Conservation (phyloP, 306 rosid genomes). For the Cajanus cajan region DNA sequence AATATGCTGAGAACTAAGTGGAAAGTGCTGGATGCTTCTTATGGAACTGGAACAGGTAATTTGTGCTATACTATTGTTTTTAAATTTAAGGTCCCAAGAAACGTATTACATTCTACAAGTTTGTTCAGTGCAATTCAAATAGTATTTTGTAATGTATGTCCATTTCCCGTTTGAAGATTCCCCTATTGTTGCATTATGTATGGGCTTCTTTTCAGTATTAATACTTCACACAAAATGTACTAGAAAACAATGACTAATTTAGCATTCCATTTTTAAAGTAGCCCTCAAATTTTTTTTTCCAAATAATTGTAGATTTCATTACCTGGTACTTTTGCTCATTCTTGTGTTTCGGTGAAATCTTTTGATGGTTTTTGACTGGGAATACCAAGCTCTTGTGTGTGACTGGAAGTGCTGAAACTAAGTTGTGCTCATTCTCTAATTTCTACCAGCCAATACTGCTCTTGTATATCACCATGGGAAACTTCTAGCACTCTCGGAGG, state of each 20-base stretch:
- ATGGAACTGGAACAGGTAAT: conserved; percentile 76
- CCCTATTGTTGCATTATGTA: neutral
- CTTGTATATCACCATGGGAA: conserved; percentile 87
- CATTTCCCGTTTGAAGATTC: conserved; percentile 14
- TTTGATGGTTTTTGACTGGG: neutral
- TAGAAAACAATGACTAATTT: neutral
- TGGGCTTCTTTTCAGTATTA: neutral
- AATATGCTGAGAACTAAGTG: conserved; percentile 77
- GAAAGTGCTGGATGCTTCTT: conserved; percentile 77
- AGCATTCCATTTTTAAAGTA: neutral
- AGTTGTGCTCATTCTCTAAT: conserved; percentile 15
- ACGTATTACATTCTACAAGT: conserved; percentile 1
- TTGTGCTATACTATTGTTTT: conserved; percentile 8
- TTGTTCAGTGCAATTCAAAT: neutral
- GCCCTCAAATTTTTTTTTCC: conserved; percentile 8
- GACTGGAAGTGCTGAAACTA: conserved; percentile 30
- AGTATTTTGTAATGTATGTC: neutral
- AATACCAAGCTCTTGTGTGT: neutral
- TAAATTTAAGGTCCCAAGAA: conserved; percentile 3
- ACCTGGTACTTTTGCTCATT: neutral
- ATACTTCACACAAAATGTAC: neutral
- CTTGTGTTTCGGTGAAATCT: neutral
- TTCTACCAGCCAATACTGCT: conserved; percentile 78
- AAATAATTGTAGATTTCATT: conserved; percentile 2
- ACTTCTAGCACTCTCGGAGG: conserved; percentile 91